phyloP scores from a whole-genome alignment of 768 basidiomycete genomes.

The Plicaturopsis crispa region DNA sequence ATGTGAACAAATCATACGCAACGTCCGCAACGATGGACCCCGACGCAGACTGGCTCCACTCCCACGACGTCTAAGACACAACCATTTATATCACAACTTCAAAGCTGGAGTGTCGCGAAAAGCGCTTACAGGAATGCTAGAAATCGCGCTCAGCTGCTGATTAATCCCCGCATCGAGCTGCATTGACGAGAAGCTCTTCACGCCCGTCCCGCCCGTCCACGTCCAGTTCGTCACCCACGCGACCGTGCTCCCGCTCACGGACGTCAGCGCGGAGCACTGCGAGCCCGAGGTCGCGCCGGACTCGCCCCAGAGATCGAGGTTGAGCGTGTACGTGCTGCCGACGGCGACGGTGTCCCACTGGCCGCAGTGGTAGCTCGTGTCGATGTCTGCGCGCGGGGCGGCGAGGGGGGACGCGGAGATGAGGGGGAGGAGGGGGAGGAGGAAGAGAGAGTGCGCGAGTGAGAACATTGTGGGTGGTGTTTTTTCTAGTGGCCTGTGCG shows the following conservation, averaged over 20 bases:
- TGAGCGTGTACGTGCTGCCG: constrained; percentile 38
- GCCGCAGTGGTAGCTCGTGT: constrained; percentile 26
- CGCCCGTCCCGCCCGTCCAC: constrained; percentile 42
- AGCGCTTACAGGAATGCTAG: constrained; percentile 43
- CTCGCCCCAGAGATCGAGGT: constrained; percentile 40
- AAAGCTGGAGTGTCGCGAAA: background rate
- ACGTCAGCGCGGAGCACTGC: constrained; percentile 41
- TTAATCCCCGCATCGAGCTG: constrained; percentile 43
- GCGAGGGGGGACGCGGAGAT: constrained; percentile 8
- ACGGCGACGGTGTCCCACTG: constrained; percentile 46
- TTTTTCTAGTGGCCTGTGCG: too few species aligned
- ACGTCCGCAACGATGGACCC: constrained; percentile 43
- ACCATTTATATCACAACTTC: background rate
- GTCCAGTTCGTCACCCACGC: constrained; percentile 47
- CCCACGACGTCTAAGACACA: constrained; percentile 39
- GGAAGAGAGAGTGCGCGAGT: too few species aligned
- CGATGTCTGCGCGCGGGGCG: constrained; percentile 6
- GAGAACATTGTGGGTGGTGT: too few species aligned
- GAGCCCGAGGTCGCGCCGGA: constrained; percentile 35
- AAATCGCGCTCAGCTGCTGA: constrained; percentile 44
- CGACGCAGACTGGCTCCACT: constrained; percentile 40
- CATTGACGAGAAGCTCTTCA: constrained; percentile 61
- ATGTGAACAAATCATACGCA: constrained; percentile 62
- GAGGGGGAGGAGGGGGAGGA: constrained; percentile 15
- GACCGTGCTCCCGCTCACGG: constrained; percentile 31